phyloP scores from a whole-genome alignment of 306 rosid species.

The Medicago ruthenica region DNA sequence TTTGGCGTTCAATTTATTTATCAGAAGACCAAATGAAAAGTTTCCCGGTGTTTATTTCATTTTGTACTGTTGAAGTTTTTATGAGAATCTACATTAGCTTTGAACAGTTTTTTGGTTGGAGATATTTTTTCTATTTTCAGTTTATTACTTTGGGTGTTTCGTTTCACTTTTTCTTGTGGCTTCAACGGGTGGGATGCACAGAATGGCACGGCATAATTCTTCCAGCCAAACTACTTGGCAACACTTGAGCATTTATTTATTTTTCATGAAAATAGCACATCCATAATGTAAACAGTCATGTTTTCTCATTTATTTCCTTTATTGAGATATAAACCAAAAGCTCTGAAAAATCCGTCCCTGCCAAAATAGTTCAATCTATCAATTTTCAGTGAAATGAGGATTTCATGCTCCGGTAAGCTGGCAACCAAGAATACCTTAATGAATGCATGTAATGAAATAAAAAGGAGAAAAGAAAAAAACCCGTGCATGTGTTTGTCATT shows the following conservation, averaged over 20 bases:
- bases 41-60: neutral
- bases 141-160: neutral
- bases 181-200: neutral
- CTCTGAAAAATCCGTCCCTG: neutral
- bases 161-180: neutral
- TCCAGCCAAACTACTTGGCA: too few relatives aligned
- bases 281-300: neutral
- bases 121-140: neutral
- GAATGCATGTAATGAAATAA: neutral
- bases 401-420: neutral
- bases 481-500: conserved; percentile 25
- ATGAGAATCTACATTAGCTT: neutral
- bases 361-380: neutral
- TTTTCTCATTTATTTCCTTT: neutral
- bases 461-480: neutral
- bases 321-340: neutral
- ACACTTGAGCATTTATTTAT: too few relatives aligned
- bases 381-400: neutral
- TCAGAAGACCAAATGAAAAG: conserved; percentile 25
- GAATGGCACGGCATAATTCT: too few relatives aligned
- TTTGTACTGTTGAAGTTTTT: neutral
- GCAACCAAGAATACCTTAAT: neutral
- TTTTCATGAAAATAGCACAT: neutral
- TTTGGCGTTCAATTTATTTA: conserved; percentile 9
- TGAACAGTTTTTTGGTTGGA: conserved; percentile 2